phyloP scores from a whole-genome alignment of 1,284 basidiomycete genomes.

The Malassezia obtusa region DNA sequence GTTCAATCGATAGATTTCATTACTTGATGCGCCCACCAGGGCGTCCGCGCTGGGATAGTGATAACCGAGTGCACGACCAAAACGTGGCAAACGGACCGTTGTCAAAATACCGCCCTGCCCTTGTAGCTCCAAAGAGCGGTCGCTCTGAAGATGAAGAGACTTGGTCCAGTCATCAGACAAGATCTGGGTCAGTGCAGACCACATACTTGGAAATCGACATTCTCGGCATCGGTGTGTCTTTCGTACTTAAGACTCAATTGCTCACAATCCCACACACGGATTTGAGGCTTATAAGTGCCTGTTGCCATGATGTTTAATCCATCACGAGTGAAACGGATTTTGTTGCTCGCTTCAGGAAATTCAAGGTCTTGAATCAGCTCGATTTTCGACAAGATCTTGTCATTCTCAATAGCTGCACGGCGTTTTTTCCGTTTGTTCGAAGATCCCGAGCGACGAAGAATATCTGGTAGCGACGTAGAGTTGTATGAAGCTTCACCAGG shows the following conservation, averaged over 20 bases:
- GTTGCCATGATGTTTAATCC: conserved; percentile 87
- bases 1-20: conserved; percentile 84
- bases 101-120: conserved; percentile 89
- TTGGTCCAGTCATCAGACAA: conserved; percentile 99
- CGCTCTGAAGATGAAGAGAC: conserved; percentile 87
- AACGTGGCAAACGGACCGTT: conserved; percentile 81
- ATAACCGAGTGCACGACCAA: conserved; percentile 83
- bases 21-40: conserved; percentile 65
- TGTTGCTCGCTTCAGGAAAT: conserved; percentile 90
- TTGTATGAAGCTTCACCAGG: conserved; percentile 37
- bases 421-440: conserved; percentile 45
- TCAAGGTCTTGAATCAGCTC: conserved; percentile 69
- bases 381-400: conserved; percentile 37
- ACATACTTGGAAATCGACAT: conserved; percentile 90
- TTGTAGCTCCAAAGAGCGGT: conserved; percentile 88
- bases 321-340: conserved; percentile 78
- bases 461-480: conserved; percentile 45
- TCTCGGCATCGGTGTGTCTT: conserved; percentile 88
- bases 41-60: conserved; percentile 74
- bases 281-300: conserved; percentile 95
- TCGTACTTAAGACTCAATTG: conserved; percentile 91
- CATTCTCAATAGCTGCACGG: conserved; percentile 26
- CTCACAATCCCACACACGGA: conserved; percentile 88
- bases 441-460: conserved; percentile 37
- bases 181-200: conserved; percentile 55